These are phyloP conservation scores for Puccinia horiana DNA, from an alignment of 1,284 basidiomycete species.

Conservation along the genomic window DNA sequence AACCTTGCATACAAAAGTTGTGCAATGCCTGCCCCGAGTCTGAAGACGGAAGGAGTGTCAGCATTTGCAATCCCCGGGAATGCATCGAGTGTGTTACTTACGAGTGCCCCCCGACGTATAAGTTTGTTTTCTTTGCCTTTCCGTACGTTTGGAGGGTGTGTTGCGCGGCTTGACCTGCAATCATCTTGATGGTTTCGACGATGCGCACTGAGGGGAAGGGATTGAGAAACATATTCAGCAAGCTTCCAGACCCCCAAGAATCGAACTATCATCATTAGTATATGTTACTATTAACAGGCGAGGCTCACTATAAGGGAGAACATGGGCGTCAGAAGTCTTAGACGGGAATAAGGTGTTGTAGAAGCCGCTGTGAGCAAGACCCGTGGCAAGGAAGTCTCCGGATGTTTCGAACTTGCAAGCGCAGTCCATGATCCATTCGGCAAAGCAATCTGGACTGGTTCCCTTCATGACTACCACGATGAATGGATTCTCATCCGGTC, in stretches of 20 bases:
- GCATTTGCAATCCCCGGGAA: not conserved
- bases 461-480: constrained; percentile 40
- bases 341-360: constrained; percentile 42
- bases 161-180: constrained; percentile 29
- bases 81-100: not conserved
- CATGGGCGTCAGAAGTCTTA: not conserved
- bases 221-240: not conserved
- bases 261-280: not conserved
- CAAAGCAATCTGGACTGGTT: constrained; percentile 24
- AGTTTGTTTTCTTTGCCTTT: constrained; percentile 24
- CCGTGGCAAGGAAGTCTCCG: constrained; percentile 21
- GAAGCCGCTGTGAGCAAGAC: constrained; percentile 37
- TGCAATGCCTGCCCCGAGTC: constrained; percentile 46
- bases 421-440: constrained; percentile 40
- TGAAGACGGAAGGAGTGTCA: not conserved
- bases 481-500: constrained; percentile 34
- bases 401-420: constrained; percentile 36
- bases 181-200: constrained; percentile 40
- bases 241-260: not conserved
- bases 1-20: constrained; percentile 41
- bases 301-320: constrained; percentile 36
- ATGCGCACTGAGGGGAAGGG: constrained; percentile 20
- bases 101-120: constrained; percentile 43
- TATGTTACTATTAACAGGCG: not conserved
- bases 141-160: constrained; percentile 14